A percentile compares a stretch with the other conserved stretches of the same genome.
Evolutionary conservation across 169 alveolate genomes (phyloP).

Genomic region (Cryptosporidium parvum): DNA sequence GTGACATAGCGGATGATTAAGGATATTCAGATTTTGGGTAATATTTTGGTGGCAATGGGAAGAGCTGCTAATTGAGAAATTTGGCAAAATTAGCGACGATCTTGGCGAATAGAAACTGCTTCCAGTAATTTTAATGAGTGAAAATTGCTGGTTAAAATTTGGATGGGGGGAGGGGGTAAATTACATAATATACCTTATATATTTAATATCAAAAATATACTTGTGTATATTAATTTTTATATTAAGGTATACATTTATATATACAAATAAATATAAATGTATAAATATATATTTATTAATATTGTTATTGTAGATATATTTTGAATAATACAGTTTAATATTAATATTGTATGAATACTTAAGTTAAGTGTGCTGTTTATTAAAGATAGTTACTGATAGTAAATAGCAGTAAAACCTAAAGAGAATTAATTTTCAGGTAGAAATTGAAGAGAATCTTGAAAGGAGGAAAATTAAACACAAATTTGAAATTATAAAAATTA

Average conservation of each 20-base stretch:
- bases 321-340: too few species aligned
- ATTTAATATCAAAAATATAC: not conserved
- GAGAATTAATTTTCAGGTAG: not conserved
- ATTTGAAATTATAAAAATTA: not conserved
- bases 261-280: not conserved
- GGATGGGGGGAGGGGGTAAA: slow-evolving; percentile 21
- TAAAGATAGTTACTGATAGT: too few species aligned
- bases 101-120: not conserved
- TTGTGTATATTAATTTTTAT: not conserved
- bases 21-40: not conserved
- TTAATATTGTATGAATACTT: not conserved
- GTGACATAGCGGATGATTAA: too few species aligned
- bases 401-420: too few species aligned
- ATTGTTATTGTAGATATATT: too few species aligned
- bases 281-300: too few species aligned
- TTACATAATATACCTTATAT: not conserved
- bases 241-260: not conserved
- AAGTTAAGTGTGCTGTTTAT: not conserved
- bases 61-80: too few species aligned
- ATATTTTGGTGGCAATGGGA: too few species aligned
- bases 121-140: not conserved
- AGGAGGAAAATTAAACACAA: not conserved
- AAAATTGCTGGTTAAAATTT: not conserved
- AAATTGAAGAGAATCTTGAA: not conserved
- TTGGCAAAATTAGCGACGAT: not conserved